These are phyloP conservation scores for Epichloe gansuensis DNA, from an alignment of 2,329 filamentous ascomycete genomes.

Conservation along the genomic window DNA sequence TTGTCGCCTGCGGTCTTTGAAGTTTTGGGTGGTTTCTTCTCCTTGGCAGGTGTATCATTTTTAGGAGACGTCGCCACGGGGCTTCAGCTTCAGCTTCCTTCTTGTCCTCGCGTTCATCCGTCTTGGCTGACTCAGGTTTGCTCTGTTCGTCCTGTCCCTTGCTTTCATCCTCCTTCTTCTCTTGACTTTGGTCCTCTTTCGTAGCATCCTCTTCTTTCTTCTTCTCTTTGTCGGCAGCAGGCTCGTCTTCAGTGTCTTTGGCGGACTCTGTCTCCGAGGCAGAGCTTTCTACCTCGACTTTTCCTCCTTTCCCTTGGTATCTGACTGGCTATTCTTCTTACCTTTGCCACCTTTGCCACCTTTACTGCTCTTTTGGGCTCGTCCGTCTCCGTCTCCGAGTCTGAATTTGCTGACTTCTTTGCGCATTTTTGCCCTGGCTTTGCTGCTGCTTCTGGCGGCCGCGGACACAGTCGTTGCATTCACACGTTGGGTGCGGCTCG, in stretches of 20 bases:
- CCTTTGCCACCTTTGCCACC: constrained; percentile 9
- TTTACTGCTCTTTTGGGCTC: constrained; percentile 12
- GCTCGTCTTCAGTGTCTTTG: constrained; percentile 11
- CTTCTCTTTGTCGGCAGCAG: constrained; percentile 9
- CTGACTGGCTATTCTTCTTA: constrained; percentile 8
- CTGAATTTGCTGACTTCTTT: constrained; percentile 1
- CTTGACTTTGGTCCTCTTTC: constrained; percentile 4
- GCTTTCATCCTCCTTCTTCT: constrained; percentile 8
- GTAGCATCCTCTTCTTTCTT: neutral
- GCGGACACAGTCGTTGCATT: constrained; percentile 15
- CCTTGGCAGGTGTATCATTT: neutral
- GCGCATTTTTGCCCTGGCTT: constrained; percentile 3
- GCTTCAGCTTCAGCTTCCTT: neutral
- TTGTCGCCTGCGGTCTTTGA: constrained; percentile 8
- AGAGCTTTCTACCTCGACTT: constrained; percentile 6
- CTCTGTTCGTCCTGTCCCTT: constrained; percentile 2
- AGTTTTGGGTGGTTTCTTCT: constrained; percentile 5
- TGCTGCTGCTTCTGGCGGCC: constrained; percentile 8
- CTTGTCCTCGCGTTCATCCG: constrained; percentile 3
- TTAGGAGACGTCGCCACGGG: neutral
- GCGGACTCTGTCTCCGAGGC: constrained; percentile 14
- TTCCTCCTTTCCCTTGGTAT: constrained; percentile 11
- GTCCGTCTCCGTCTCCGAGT: constrained; percentile 6
- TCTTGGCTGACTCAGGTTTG: constrained; percentile 10
- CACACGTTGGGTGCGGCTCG: constrained; percentile 22